A percentile compares a stretch with the other conserved stretches of the same genome.
These are phyloP conservation scores for Ceratocystis smalleyi DNA, from an alignment of 2,329 filamentous ascomycete genomes.

Conservation along the genomic window DNA sequence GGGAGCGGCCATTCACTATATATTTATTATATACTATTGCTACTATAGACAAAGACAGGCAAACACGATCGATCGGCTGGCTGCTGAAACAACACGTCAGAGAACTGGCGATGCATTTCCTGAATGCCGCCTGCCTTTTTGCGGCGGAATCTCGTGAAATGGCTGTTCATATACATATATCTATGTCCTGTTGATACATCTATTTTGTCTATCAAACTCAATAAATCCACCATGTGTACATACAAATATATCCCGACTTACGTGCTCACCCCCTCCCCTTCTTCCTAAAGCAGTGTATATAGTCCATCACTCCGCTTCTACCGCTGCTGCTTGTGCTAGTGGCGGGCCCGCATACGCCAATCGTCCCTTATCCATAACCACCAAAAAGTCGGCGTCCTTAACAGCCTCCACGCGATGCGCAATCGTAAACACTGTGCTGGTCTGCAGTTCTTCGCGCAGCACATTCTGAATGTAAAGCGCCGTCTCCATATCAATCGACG, in stretches of 20 bases:
- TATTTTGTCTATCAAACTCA: neutral
- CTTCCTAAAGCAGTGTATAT: too few species aligned
- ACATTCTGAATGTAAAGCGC: slow-evolving; percentile 43
- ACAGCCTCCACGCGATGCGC: slow-evolving; percentile 51
- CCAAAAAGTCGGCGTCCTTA: slow-evolving; percentile 38
- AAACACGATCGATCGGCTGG: too few species aligned
- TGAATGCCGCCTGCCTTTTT: too few species aligned
- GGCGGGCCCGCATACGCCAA: slow-evolving; percentile 35
- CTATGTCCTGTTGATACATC: neutral
- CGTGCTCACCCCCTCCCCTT: neutral
- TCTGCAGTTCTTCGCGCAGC: slow-evolving; percentile 36
- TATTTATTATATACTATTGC: too few species aligned
- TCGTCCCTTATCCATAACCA: slow-evolving; percentile 36
- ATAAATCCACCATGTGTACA: neutral
- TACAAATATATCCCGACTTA: neutral
- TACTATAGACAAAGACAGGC: too few species aligned
- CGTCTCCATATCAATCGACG: slow-evolving; percentile 45
- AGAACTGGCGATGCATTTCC: too few species aligned
- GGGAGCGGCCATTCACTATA: too few species aligned
- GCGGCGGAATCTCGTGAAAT: neutral
- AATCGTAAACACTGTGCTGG: slow-evolving; percentile 49
- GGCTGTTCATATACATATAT: neutral
- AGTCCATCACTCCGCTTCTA: too few species aligned
- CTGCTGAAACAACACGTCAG: too few species aligned
- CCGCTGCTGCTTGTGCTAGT: too few species aligned